These are phyloP conservation scores for Prinsepia uniflora DNA, from an alignment of 306 rosid species.

Conservation along the genomic window DNA sequence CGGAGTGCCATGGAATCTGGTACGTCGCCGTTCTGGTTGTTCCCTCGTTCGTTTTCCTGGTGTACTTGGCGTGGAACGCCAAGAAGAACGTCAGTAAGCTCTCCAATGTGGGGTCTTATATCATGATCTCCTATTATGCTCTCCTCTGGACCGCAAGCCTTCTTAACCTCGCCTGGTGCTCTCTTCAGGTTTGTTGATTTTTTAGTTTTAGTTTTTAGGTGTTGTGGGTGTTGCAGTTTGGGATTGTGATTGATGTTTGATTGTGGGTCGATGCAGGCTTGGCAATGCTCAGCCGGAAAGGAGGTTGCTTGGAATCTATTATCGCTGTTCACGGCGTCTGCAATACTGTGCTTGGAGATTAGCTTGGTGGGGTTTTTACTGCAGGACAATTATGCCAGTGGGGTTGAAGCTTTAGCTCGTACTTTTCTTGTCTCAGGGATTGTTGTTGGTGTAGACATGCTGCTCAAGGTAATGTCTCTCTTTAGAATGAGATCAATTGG, in stretches of 20 bases:
- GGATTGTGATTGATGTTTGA: not conserved
- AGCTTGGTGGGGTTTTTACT: conserved; percentile 66
- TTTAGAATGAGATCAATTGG: not conserved
- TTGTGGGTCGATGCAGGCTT: conserved; percentile 33
- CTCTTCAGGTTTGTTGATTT: conserved; percentile 49
- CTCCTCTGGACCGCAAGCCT: conserved; percentile 61
- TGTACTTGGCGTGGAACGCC: conserved; percentile 47
- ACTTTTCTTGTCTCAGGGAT: conserved; percentile 52
- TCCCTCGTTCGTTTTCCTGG: conserved; percentile 46
- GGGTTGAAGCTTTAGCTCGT: conserved; percentile 49
- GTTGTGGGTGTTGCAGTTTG: not conserved
- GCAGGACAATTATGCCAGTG: conserved; percentile 48
- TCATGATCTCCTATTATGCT: conserved; percentile 51
- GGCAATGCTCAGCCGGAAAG: conserved; percentile 74
- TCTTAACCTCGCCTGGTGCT: conserved; percentile 59
- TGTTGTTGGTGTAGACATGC: conserved; percentile 49
- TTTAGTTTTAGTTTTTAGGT: not conserved
- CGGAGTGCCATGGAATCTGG: conserved; percentile 45
- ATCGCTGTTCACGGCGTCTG: conserved; percentile 53
- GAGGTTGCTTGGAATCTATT: conserved; percentile 57
- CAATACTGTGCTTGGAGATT: conserved; percentile 66
- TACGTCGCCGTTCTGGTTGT: conserved; percentile 42
- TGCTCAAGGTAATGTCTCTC: conserved; percentile 55
- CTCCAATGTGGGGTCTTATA: conserved; percentile 39
- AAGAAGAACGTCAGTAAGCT: conserved; percentile 53